These are phyloP conservation scores for Xylaria hypoxylon DNA, from an alignment of 2,329 filamentous ascomycete species.

Conservation along the genomic window DNA sequence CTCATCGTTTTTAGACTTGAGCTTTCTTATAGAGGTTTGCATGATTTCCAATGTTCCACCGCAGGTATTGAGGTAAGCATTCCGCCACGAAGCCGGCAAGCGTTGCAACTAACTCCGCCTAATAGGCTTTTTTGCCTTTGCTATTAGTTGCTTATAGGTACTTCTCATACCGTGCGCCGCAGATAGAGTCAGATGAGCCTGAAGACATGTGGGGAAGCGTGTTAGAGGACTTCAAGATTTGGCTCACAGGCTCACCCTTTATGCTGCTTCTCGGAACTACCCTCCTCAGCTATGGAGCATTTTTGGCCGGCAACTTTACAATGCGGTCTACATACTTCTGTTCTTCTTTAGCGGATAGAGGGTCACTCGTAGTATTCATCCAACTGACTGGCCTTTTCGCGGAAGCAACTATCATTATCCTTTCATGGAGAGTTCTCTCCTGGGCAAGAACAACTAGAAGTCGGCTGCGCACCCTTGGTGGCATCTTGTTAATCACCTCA, in stretches of 20 bases:
- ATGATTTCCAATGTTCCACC: constrained; percentile 63
- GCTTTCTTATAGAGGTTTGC: constrained; percentile 59
- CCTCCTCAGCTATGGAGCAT: constrained; percentile 59
- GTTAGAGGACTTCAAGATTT: constrained; percentile 61
- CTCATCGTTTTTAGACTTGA: constrained; percentile 62
- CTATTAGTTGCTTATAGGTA: constrained; percentile 60
- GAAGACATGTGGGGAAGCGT: constrained; percentile 59
- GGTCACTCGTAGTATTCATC: constrained; percentile 52
- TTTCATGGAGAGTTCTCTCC: constrained; percentile 63
- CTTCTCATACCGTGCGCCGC: constrained; percentile 52
- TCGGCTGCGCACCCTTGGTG: constrained; percentile 59
- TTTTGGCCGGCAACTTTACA: constrained; percentile 54
- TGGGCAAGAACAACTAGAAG: constrained; percentile 63
- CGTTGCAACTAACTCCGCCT: constrained; percentile 9
- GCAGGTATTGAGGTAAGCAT: constrained; percentile 61
- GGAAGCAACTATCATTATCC: constrained; percentile 60
- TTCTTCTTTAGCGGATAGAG: constrained; percentile 57
- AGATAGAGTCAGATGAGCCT: constrained; percentile 58
- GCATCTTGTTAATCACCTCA: constrained; percentile 57
- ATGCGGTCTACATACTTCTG: constrained; percentile 65
- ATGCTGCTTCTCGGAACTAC: constrained; percentile 53
- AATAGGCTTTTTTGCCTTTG: constrained; percentile 61
- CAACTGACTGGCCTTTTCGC: constrained; percentile 60
- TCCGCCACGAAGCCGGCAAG: too few relatives aligned
- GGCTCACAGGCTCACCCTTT: constrained; percentile 58